Conservation (phyloP, 2,329 filamentous ascomycete genomes). For the Hypoxylon sp. region DNA sequence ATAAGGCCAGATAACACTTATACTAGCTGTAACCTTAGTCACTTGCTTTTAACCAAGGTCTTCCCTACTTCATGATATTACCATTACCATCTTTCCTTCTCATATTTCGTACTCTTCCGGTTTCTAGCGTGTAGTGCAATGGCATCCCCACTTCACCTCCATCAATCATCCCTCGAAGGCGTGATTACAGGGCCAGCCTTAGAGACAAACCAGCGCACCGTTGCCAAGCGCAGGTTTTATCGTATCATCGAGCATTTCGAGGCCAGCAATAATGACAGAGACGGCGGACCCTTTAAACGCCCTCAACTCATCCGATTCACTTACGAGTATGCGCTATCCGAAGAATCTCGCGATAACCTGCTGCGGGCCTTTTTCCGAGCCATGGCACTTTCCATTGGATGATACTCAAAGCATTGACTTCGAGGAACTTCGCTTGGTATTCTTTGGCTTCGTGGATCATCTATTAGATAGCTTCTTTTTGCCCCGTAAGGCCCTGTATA, state of each 20-base stretch:
- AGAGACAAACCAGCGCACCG: constrained; percentile 21
- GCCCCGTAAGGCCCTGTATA: constrained; percentile 29
- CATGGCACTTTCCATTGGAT: constrained; percentile 33
- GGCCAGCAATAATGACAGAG: constrained; percentile 11
- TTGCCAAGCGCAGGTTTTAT: constrained; percentile 32
- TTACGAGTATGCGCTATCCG: constrained; percentile 42
- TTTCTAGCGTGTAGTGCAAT: neutral
- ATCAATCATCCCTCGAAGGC: constrained; percentile 34
- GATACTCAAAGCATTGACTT: constrained; percentile 28
- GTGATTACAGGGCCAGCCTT: constrained; percentile 30
- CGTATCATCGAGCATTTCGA: constrained; percentile 35
- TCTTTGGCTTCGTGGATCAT: constrained; percentile 40
- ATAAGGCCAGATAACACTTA: no score
- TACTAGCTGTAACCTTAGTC: no score
- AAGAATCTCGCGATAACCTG: constrained; percentile 39
- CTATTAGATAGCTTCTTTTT: constrained; percentile 44
- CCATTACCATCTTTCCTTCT: neutral
- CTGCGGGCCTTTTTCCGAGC: constrained; percentile 41
- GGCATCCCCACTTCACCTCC: constrained; percentile 19
- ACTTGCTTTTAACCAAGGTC: no score
- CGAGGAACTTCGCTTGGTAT: constrained; percentile 23
- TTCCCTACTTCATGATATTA: no score
- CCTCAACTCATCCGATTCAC: constrained; percentile 40
- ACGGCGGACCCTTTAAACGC: constrained; percentile 34
- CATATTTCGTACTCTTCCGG: neutral